Conservation (phyloP, 345 rosid species). For the Lagerstroemia speciosa region DNA sequence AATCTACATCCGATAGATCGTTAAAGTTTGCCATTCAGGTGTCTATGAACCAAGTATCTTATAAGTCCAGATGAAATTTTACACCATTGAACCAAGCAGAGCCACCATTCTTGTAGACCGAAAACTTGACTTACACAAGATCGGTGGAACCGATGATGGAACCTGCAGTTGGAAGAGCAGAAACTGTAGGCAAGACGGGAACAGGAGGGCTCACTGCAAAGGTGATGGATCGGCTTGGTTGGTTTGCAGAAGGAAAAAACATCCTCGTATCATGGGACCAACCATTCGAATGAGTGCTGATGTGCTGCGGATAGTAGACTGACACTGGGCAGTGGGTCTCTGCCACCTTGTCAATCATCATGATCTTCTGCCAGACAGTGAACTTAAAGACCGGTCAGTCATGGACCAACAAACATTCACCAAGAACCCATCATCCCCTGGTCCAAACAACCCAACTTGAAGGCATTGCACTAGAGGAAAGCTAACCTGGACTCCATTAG, state of each 20-base stretch:
- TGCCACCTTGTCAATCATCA: conserved; percentile 21
- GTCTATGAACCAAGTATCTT: too few relatives aligned
- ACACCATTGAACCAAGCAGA: too few relatives aligned
- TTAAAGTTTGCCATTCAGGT: too few relatives aligned
- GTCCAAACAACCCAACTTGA: neutral
- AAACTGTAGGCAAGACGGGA: conserved; percentile 25
- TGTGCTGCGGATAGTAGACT: conserved; percentile 25
- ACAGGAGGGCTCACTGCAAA: conserved; percentile 35
- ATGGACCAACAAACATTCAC: neutral
- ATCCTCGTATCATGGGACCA: conserved; percentile 38
- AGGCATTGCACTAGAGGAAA: neutral
- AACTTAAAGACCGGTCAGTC: neutral
- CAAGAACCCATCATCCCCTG: too few relatives aligned
- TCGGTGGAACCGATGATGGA: conserved; percentile 34
- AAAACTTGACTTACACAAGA: conserved; percentile 23
- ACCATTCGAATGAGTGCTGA: conserved; percentile 21
- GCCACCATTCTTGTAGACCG: too few relatives aligned
- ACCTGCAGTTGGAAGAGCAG: conserved; percentile 27
- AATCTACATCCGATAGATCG: too few relatives aligned
- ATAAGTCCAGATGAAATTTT: too few relatives aligned
- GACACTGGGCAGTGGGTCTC: conserved; percentile 20
- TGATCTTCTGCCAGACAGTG: conserved; percentile 20
- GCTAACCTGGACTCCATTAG: conserved; percentile 37
- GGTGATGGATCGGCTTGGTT: conserved; percentile 32
- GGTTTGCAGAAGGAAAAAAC: conserved; percentile 37